Base-by-base conservation (phyloP, 306 rosid genomes). In the Glycine latifolia region DNA sequence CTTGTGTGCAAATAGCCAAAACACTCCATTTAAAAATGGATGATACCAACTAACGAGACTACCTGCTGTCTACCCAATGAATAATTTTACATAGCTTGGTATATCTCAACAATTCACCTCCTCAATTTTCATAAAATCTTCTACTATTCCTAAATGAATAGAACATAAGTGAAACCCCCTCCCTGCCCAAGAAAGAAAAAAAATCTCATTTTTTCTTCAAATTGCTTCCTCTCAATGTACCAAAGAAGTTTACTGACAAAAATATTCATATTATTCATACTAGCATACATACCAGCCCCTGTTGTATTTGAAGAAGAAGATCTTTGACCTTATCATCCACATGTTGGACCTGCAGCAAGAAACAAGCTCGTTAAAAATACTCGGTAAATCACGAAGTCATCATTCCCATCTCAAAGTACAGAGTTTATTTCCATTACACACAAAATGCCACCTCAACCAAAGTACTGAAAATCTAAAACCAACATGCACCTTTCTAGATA, bases 271-370 rank as follows among this genome's bases (percentile, higher is more conserved):
- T 7, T 6, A 81, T 43, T 67, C 82, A 84, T 13, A 56, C 63
- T 44, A 73, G 67, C 53, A 81, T 52, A 79, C 54, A 91, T 56
- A 94, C 97, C 95, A 90, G 75, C 75, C 94, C 94, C 49, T 89
- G 88, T 75, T 90, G 86, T 77, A 91, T 88, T 82, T 78, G 87
- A 10, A 90, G 86, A 85, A 95, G 99, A 62, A 81, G 78, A 73
- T 83, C 82, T 79, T 90, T 92, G 76, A 88, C 97, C 74, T 16
- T 89, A 62, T 95, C 99, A 35, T 95, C 94, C 62, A 89, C 93
- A 63, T 85, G 69, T 79, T 91, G 70, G 16, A 90, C 91, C 95
- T 94, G 84, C 87, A 88, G 56, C 58, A 76, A 82, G 11, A 62
- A 77, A 69, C 52, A 2, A 8, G 43, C 43, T 72, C 16, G 39